phyloP scores from a whole-genome alignment of 225 moss, liverwort and hornwort species.

The Takakia lepidozioides region DNA sequence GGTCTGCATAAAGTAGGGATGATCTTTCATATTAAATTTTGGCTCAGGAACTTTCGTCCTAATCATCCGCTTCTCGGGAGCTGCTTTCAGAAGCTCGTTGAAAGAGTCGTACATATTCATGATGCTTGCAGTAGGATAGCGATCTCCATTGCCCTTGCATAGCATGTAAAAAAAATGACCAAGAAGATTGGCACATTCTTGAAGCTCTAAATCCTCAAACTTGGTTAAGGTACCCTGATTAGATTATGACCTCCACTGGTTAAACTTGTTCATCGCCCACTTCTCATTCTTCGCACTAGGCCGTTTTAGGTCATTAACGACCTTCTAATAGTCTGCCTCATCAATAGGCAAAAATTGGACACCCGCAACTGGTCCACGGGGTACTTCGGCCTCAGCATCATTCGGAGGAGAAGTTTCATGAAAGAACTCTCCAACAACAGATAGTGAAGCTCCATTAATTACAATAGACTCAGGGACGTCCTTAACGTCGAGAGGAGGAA shows the following conservation, averaged over 20 bases:
- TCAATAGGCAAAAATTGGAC: background rate
- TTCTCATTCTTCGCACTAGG: constrained; percentile 2
- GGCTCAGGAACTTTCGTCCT: background rate
- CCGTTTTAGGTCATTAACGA: background rate
- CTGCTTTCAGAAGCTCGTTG: background rate
- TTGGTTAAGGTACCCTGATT: too few species aligned
- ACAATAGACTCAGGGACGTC: too few species aligned
- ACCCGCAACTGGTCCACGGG: background rate
- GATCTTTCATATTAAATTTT: background rate
- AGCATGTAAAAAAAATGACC: background rate
- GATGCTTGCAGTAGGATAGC: background rate
- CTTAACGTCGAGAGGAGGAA: too few species aligned
- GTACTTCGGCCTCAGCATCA: too few species aligned
- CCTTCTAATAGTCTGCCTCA: background rate
- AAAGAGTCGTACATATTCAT: background rate
- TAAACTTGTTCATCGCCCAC: background rate
- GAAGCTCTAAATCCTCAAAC: background rate
- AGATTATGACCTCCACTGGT: background rate
- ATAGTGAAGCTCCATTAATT: too few species aligned
- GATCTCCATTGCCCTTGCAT: background rate
- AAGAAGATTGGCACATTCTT: background rate
- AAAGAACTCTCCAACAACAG: too few species aligned
- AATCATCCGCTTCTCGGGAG: background rate
- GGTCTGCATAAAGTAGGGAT: too few species aligned
- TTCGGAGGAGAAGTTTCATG: too few species aligned